phyloP scores from a whole-genome alignment of 2,329 filamentous ascomycete genomes.

The Epichloe bromicola region DNA sequence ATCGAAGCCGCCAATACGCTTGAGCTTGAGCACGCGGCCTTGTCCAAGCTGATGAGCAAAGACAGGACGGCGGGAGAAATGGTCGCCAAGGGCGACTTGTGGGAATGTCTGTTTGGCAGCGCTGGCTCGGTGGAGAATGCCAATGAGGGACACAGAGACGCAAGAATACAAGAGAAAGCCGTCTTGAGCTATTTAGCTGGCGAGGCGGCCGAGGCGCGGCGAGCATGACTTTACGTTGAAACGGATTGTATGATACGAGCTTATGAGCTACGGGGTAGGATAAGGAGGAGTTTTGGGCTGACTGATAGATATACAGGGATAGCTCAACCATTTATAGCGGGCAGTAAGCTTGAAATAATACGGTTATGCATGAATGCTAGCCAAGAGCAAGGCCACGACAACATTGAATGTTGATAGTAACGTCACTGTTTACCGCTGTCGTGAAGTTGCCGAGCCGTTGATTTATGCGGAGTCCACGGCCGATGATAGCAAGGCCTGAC shows the following conservation, averaged over 20 bases:
- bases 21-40: conserved; percentile 61
- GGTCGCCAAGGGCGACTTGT: conserved; percentile 66
- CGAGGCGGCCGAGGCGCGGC: conserved; percentile 23
- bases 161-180: conserved; percentile 18
- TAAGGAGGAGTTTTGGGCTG: neutral
- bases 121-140: conserved; percentile 21
- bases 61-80: conserved; percentile 63
- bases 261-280: neutral
- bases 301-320: neutral
- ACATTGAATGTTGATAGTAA: no score
- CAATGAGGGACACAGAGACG: conserved; percentile 11
- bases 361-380: no score
- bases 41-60: conserved; percentile 58
- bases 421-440: no score
- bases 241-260: neutral
- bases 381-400: no score
- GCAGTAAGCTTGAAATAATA: no score
- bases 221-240: neutral
- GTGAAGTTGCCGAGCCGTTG: no score
- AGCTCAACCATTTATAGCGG: no score
- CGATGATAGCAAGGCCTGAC: no score
- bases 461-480: no score
- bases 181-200: conserved; percentile 31
- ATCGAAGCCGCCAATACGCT: conserved; percentile 76
- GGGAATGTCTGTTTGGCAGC: conserved; percentile 74